phyloP scores from a whole-genome alignment of 371 early-diverging fungal species.

The Batrachochytrium dendrobatidis region DNA sequence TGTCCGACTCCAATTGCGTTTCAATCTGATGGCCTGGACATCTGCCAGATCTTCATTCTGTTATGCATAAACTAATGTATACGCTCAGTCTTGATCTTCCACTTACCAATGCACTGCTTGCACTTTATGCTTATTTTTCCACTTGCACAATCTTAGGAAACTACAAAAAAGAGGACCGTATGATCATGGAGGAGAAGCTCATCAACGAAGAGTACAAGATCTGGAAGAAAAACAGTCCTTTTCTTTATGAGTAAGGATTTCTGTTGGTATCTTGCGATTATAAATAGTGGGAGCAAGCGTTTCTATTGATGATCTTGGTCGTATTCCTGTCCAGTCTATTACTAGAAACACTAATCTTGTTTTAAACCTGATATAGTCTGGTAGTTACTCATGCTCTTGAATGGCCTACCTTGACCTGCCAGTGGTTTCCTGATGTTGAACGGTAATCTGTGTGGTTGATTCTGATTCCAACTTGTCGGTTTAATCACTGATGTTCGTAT shows the following conservation, averaged over 20 bases:
- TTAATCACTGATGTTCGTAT: too few relatives aligned
- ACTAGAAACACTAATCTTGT: not conserved
- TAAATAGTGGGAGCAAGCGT: not conserved
- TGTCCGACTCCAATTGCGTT: too few relatives aligned
- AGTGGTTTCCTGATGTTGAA: constrained; percentile 96
- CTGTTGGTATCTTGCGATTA: not conserved
- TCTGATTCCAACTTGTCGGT: not conserved
- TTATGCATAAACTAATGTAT: too few relatives aligned
- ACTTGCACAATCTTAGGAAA: not conserved
- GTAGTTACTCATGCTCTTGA: constrained; percentile 94
- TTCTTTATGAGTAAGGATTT: constrained; percentile 86
- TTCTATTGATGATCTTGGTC: not conserved
- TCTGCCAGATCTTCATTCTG: too few relatives aligned
- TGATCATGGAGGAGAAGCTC: constrained; percentile 63
- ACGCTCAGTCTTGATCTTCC: too few relatives aligned
- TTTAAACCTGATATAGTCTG: constrained; percentile 35
- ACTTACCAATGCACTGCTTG: too few relatives aligned
- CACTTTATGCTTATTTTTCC: too few relatives aligned
- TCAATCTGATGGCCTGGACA: too few relatives aligned
- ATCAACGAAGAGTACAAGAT: constrained; percentile 95
- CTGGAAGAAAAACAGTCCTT: constrained; percentile 99
- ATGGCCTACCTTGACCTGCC: constrained; percentile 96
- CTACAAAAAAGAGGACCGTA: not conserved
- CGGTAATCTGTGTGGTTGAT: constrained; percentile 47
- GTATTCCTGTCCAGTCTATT: not conserved